phyloP scores from a whole-genome alignment of 768 basidiomycete genomes.

The Chiua virens region DNA sequence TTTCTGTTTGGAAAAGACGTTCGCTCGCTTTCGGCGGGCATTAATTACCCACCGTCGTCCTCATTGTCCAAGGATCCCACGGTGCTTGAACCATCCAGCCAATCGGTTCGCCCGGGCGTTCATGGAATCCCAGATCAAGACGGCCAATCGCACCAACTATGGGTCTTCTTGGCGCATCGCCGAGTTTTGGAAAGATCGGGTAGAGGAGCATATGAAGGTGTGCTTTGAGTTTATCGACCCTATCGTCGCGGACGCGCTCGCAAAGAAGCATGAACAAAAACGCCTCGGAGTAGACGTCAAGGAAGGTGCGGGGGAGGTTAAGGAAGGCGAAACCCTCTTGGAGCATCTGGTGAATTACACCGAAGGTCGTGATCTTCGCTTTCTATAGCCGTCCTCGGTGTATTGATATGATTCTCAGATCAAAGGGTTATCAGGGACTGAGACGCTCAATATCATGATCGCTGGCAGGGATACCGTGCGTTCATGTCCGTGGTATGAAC shows the following conservation, averaged over 20 bases:
- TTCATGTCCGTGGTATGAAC: background rate
- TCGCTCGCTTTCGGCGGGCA: conserved; percentile 37
- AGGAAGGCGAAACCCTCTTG: conserved; percentile 46
- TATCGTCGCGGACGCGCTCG: conserved; percentile 43
- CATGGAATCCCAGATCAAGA: conserved; percentile 33
- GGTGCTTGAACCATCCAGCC: conserved; percentile 30
- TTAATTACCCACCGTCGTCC: conserved; percentile 32
- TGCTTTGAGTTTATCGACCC: conserved; percentile 51
- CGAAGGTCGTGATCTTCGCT: conserved; percentile 38
- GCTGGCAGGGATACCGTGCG: conserved; percentile 45
- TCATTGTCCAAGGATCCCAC: conserved; percentile 21
- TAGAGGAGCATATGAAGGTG: conserved; percentile 37
- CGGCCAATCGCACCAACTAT: conserved; percentile 33
- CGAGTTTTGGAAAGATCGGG: conserved; percentile 43
- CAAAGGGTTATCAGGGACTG: conserved; percentile 22
- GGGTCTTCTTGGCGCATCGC: conserved; percentile 45
- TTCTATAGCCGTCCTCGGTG: background rate
- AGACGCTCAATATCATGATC: conserved; percentile 29
- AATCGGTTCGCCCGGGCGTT: conserved; percentile 43
- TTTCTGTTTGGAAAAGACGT: conserved; percentile 52
- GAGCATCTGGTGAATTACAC: conserved; percentile 56
- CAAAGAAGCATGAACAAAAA: conserved; percentile 29
- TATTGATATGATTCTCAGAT: conserved; percentile 17
- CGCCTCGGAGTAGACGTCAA: conserved; percentile 4
- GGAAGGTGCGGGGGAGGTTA: conserved; percentile 24